A percentile compares a stretch with the other conserved stretches of the same genome.
Conservation (phyloP, 1,284 basidiomycete species). For the Moniliella sp. region DNA sequence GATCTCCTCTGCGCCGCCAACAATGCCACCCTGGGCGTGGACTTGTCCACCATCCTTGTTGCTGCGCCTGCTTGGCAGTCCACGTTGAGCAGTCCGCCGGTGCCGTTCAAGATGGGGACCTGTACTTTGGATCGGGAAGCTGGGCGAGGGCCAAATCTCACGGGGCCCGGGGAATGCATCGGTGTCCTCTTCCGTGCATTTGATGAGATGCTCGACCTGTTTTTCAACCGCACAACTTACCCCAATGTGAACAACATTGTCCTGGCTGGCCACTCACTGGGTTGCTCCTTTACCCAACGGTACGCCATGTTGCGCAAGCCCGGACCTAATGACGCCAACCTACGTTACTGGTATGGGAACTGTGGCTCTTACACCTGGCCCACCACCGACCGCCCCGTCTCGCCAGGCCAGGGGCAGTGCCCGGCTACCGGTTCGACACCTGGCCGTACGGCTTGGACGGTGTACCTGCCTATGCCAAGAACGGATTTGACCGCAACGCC, state of each 20-base stretch:
- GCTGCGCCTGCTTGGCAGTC: conserved; percentile 15
- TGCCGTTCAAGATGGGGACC: conserved; percentile 8
- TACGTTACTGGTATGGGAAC: conserved; percentile 10
- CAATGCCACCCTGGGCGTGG: conserved; percentile 10
- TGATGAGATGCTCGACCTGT: conserved; percentile 15
- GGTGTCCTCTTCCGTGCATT: conserved; percentile 10
- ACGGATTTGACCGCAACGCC: neutral
- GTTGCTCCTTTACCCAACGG: conserved; percentile 14
- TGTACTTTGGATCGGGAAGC: conserved; percentile 6
- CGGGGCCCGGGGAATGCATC: neutral
- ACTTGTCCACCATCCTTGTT: conserved; percentile 17
- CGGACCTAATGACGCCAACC: conserved; percentile 6
- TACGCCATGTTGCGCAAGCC: conserved; percentile 21
- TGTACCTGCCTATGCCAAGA: conserved; percentile 9
- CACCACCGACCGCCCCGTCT: conserved; percentile 1
- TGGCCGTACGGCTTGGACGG: conserved; percentile 6
- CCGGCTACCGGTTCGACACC: conserved; percentile 2
- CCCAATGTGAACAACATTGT: conserved; percentile 17
- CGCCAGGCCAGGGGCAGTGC: conserved; percentile 1
- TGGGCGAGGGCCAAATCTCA: neutral
- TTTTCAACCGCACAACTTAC: conserved; percentile 15
- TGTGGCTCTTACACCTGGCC: conserved; percentile 9
- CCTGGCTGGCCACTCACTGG: conserved; percentile 23
- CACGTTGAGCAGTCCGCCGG: conserved; percentile 10
- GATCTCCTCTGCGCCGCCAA: conserved; percentile 11